Base-by-base conservation (phyloP, 1,284 basidiomycete genomes). In the Ceratobasidium sp. region DNA sequence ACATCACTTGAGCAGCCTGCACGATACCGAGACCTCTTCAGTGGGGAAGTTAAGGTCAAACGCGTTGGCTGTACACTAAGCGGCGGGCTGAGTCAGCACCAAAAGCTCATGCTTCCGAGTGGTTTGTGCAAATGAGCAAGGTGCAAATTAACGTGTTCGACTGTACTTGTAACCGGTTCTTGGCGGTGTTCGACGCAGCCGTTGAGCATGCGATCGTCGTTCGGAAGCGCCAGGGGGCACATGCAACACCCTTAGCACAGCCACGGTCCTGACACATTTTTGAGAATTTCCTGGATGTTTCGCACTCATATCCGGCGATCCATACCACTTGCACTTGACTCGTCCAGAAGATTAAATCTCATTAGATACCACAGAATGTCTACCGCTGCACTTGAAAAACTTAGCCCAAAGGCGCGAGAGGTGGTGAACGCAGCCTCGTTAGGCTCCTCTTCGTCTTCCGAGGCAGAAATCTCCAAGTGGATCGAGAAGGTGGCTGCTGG, bases 401-500 rank as follows among this genome's bases (percentile, higher is more conserved):
- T 76, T 42, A 23, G 52, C 48, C 46, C 73, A 52, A 76, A 76
- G 40, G 73, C 73, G 6, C 61, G 64, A 23, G 50, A 76, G 44
- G 44, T 76, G 2, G 73, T 76, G 48, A 61, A 76, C n/a, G 46
- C 48, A 28, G 62, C 73, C 38, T 44, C 61, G 52, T 50, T 76
- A n/a, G 73, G 73, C 2, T 66, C 73, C 7, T 66, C 73, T 40
- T 76, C 73, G 12, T 66, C 73, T 26, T 66, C 62, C 40, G 73
- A 76, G 42, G 50, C 50, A 50, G 73, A 76, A 26, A 76, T 76
- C 17, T 66, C 61, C 73, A 76, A 76, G 52, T 76, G 73, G 73
- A 76, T 76, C 23, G 73, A 76, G 50, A n/a, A 62, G 23, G 62
- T 38, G 23, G 73, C 62, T 10, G 52, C 48, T 56, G 73, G 73